Base-by-base conservation (phyloP, 75 land plant species). In the Isoetes taiwanensis region DNA sequence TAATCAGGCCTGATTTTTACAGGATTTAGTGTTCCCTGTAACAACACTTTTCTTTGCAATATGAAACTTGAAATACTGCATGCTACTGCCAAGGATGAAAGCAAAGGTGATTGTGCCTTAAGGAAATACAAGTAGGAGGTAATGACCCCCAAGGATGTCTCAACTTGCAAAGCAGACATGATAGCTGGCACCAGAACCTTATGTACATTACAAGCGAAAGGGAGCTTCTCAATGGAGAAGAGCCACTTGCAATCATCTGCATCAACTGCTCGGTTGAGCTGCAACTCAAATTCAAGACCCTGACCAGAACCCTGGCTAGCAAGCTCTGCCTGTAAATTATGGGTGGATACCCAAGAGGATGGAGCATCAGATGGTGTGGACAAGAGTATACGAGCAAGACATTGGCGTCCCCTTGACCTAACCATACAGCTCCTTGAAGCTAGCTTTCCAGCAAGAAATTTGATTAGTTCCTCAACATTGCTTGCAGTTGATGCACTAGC, bases 71-170 rank as follows among this genome's bases (percentile, higher is more conserved):
- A 67, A 56, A 69, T 55, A 30, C 50, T 55, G 59, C 71, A 64
- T 29, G 71, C 59, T 24, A 55, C 25, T 30, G 69, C 43, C 39
- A 46, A 32, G 1, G 70, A 64, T 26, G 70, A 57, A 32, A 64
- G 55, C 31, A 58, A n/a, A 31, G 71, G 59, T 24, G 60, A 34
- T 27, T 64, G 59, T 19, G 53, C 64, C 32, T 69, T 54, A 63
- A 69, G 53, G 37, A 69, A 69, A 17, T 41, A 33, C 0, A 69
- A 67, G 56, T 64, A 69, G 21, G 57, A 43, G 23, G 35, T 40
- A 32, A 69, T 68, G 68, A 69, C 71, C 17, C 43, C 39, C 16
- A 66, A 34, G 25, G 71, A 66, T 34, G 60, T 64, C 64, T 69
- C 69, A 16, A 61, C 56, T 28, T 66, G 52, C 12, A 69, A 31